Evolutionary conservation across 441 rosid species (phyloP).

Genomic region (Adansonia grandidieri): DNA sequence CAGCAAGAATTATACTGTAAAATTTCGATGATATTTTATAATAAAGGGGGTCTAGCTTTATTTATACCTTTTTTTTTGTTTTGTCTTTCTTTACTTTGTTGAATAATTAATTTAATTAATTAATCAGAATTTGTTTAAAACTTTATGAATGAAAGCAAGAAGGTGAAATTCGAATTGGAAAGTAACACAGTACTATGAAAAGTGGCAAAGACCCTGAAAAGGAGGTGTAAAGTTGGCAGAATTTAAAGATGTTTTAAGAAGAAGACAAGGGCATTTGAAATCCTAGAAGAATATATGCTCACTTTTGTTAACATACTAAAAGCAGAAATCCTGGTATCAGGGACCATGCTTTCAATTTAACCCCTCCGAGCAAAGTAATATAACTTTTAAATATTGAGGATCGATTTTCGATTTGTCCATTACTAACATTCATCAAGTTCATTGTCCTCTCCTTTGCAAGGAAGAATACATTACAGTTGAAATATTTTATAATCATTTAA

Average conservation of each 20-base stretch:
- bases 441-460: not conserved
- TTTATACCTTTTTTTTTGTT: not conserved
- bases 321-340: conserved; percentile 14
- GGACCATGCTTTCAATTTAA: conserved; percentile 23
- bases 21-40: not conserved
- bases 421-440: not conserved
- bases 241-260: conserved; percentile 21
- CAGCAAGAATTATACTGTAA: not conserved
- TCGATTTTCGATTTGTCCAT: too few species aligned
- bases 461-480: not conserved
- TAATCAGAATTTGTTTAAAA: not conserved
- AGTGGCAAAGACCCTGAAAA: conserved; percentile 27
- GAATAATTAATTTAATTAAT: not conserved
- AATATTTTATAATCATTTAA: too few species aligned
- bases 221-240: conserved; percentile 23
- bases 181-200: not conserved
- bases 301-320: conserved; percentile 12
- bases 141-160: not conserved
- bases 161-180: conserved; percentile 16
- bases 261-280: conserved; percentile 20
- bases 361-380: conserved; percentile 9
- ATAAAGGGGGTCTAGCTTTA: not conserved
- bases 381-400: not conserved
- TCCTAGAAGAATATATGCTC: conserved; percentile 29
- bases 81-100: not conserved